Conservation (phyloP, 2,329 filamentous ascomycete genomes). For the Phaeoacremonium minimum region DNA sequence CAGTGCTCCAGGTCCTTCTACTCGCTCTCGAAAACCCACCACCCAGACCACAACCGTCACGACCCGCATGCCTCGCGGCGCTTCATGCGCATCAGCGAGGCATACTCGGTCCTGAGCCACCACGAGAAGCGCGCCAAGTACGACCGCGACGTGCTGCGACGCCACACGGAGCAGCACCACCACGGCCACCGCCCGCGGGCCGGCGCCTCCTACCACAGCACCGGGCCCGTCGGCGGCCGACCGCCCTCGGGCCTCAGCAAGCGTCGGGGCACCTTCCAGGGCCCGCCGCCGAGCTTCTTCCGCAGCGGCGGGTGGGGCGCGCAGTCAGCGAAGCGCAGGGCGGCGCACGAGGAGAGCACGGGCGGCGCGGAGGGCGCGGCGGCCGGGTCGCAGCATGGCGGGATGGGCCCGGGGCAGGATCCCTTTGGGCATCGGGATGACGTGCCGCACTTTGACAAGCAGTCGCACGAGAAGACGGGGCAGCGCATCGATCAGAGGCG, state of each 20-base stretch:
- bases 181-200: slow-evolving; percentile 17
- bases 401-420: slow-evolving; percentile 57
- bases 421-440: slow-evolving; percentile 41
- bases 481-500: slow-evolving; percentile 51
- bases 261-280: slow-evolving; percentile 70
- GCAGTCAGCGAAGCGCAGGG: slow-evolving; percentile 54
- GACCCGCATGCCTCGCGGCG: slow-evolving; percentile 68
- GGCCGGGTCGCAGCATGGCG: slow-evolving; percentile 26
- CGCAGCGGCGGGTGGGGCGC: slow-evolving; percentile 73
- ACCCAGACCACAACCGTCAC: slow-evolving; percentile 83
- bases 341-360: slow-evolving; percentile 42
- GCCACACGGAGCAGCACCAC: slow-evolving; percentile 24
- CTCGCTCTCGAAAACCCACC: slow-evolving; percentile 82
- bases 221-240: slow-evolving; percentile 65
- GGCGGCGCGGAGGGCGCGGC: slow-evolving; percentile 12
- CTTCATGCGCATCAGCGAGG: slow-evolving; percentile 81
- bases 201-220: slow-evolving; percentile 51
- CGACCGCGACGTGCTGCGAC: slow-evolving; percentile 63
- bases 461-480: slow-evolving; percentile 71
- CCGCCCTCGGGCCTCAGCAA: slow-evolving; percentile 78
- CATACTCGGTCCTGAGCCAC: slow-evolving; percentile 73
- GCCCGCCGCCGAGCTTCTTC: slow-evolving; percentile 88
- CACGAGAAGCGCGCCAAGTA: slow-evolving; percentile 73
- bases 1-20: slow-evolving; percentile 67
- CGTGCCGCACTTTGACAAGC: slow-evolving; percentile 75